Conservation (phyloP, 2,329 filamentous ascomycete species). For the Diplocarpon mali region DNA sequence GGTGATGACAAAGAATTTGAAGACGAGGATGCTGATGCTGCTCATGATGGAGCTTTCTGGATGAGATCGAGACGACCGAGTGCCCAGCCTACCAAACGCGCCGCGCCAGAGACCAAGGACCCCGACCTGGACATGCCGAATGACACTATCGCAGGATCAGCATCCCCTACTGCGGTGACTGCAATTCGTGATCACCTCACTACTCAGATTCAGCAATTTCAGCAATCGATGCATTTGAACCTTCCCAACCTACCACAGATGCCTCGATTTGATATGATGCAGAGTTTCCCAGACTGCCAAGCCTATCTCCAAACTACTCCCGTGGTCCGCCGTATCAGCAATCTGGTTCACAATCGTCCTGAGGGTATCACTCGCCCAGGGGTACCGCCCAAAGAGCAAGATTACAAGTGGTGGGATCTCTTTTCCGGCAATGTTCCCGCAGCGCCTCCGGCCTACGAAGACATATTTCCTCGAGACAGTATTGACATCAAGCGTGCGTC, state of each 20-base stretch:
- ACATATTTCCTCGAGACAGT: constrained; percentile 53
- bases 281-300: constrained; percentile 60
- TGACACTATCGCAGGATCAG: constrained; percentile 21
- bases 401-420: constrained; percentile 58
- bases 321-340: constrained; percentile 61
- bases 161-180: constrained; percentile 50
- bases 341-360: constrained; percentile 40
- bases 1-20: constrained; percentile 32
- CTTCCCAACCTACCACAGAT: constrained; percentile 52
- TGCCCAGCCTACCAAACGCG: constrained; percentile 13
- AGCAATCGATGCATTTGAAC: constrained; percentile 54
- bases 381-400: constrained; percentile 32
- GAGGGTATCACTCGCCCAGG: constrained; percentile 30
- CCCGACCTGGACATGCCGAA: constrained; percentile 20
- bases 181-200: constrained; percentile 65
- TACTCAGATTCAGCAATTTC: constrained; percentile 65
- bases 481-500: constrained; percentile 46
- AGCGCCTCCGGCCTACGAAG: constrained; percentile 66
- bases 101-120: constrained; percentile 15
- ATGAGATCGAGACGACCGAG: constrained; percentile 27
- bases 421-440: constrained; percentile 42
- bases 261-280: constrained; percentile 37
- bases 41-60: constrained; percentile 25
- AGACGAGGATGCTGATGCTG: constrained; percentile 25
- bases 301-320: constrained; percentile 47